A percentile compares a stretch with the other conserved stretches of the same genome.
phyloP scores from a whole-genome alignment of 495 filamentous ascomycete genomes.

The Podospora conica region DNA sequence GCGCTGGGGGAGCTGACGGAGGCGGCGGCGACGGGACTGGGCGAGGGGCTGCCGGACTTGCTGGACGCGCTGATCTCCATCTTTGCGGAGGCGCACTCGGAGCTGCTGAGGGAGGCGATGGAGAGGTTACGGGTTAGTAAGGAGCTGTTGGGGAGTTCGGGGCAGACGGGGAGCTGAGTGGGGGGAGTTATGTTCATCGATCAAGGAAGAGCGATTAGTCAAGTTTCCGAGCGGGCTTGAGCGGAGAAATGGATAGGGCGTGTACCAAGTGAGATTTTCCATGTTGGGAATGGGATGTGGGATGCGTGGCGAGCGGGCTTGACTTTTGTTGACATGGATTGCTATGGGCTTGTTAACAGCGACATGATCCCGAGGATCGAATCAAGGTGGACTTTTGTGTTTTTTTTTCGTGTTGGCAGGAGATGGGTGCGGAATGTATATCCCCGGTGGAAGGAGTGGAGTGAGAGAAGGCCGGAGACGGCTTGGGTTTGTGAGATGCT shows the following conservation, averaged over 20 bases:
- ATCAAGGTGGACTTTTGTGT: not conserved
- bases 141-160: slow-evolving; percentile 15
- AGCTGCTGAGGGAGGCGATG: slow-evolving; percentile 40
- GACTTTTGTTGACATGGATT: not conserved
- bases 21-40: slow-evolving; percentile 24
- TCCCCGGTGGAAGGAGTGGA: not conserved
- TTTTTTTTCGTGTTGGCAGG: too few relatives aligned
- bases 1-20: slow-evolving; percentile 34
- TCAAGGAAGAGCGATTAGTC: too few relatives aligned
- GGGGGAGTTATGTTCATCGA: too few relatives aligned
- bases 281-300: not conserved
- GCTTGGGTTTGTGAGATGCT: not conserved
- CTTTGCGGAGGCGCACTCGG: slow-evolving; percentile 38
- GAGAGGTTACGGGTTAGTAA: slow-evolving; percentile 37
- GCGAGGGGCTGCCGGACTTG: slow-evolving; percentile 38
- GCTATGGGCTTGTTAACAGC: not conserved
- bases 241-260: not conserved
- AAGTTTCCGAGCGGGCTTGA: too few relatives aligned
- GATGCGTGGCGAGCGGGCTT: not conserved
- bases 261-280: not conserved
- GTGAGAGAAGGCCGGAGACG: too few relatives aligned
- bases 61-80: slow-evolving; percentile 38
- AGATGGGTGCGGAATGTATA: not conserved
- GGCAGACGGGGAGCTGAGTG: not conserved
- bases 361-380: not conserved